These are phyloP conservation scores for Prunus davidiana DNA, from an alignment of 306 rosid species.

Conservation along the genomic window DNA sequence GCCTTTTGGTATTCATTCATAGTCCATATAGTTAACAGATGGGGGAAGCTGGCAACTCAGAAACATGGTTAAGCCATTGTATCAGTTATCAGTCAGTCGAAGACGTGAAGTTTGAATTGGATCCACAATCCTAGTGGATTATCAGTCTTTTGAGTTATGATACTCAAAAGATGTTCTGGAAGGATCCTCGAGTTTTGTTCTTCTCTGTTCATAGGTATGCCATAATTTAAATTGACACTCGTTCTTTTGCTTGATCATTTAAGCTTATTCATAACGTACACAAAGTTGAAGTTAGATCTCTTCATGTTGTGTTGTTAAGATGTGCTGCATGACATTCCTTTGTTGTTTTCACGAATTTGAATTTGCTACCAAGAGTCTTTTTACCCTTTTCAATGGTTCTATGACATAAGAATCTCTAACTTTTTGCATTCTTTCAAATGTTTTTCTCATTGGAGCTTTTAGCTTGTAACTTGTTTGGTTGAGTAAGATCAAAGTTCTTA, in stretches of 20 bases:
- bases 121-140: too few relatives aligned
- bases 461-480: neutral
- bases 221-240: neutral
- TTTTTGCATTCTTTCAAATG: constrained; percentile 6
- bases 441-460: constrained; percentile 4
- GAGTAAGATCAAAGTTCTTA: constrained; percentile 19
- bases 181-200: constrained; percentile 78
- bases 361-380: neutral
- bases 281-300: neutral
- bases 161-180: constrained; percentile 88
- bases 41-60: too few relatives aligned
- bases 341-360: neutral
- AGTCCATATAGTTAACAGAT: too few relatives aligned
- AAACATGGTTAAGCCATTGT: too few relatives aligned
- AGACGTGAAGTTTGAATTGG: too few relatives aligned
- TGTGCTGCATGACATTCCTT: neutral
- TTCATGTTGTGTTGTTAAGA: neutral
- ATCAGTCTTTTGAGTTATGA: constrained; percentile 62
- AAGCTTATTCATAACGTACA: neutral
- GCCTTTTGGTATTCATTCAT: too few relatives aligned
- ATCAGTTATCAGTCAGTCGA: too few relatives aligned
- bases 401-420: neutral
- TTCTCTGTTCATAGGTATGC: constrained; percentile 93
- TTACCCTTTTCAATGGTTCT: neutral
- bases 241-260: constrained; percentile 1